Evolutionary conservation across 441 rosid genomes (phyloP), one percentile per base, ranked within the genome.

Genomic region (Gossypium aridum): DNA sequence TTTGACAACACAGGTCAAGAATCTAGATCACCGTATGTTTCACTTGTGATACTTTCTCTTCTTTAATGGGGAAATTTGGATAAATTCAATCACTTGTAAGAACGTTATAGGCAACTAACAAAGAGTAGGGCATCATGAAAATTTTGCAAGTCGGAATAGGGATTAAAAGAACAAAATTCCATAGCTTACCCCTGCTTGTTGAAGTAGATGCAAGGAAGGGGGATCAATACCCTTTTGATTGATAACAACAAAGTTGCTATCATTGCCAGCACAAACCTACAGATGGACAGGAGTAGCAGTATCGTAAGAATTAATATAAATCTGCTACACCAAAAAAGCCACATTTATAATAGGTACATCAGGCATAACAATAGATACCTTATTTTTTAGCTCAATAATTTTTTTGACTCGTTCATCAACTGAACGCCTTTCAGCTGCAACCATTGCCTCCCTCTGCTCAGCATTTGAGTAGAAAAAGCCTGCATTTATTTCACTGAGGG

Each of bases 221-320:
- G 99, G 98, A 79, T 95, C 97, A 72, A 95, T 95, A 71, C 99
- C 99, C 95, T 95, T 95, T 63, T 95, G 99, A 85, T 95, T 95
- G 63, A 95, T 82, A 28, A 93, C 85, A 60, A 95, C 89, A 53
- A 95, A 95, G 82, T 86, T 93, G 81, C 78, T 85, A 62, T 88
- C 97, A 77, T 84, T 89, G 72, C 86, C 95, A 0, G 90, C 84
- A 80, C 99, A 95, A 79, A 95, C 98, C 99, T 95, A 83, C 83
- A 87, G 4, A 57, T 10, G 37, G 54, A 3, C 73, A 80, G 34
- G 56, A 68, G 69, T 61, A 26, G 9, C 45, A 16, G 16, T 56
- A 5, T 47, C 3, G 8, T 74, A 62, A 28, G 43, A 28, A n/a
- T 22, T 28, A 22, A 61, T 13, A 64, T 14, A 51, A 37, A 78